Percentiles rank a stretch among this genome's conserved stretches.
phyloP scores from a whole-genome alignment of 2,329 filamentous ascomycete species.

The Podosphaera fusca region DNA sequence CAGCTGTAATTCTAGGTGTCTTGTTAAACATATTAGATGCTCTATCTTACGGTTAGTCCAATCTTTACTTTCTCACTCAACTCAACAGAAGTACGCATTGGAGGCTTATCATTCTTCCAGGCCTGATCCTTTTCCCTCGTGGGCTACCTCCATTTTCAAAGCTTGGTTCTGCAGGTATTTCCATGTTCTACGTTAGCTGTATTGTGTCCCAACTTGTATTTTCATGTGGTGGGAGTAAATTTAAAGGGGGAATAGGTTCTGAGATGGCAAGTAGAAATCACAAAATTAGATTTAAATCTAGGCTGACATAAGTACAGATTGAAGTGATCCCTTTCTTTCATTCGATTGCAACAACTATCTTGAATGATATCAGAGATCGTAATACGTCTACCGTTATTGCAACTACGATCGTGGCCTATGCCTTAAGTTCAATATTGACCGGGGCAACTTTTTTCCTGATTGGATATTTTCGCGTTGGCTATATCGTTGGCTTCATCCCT shows the following conservation, averaged over 20 bases:
- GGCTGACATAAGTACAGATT: slow-evolving; percentile 29
- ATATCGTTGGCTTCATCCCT: slow-evolving; percentile 89
- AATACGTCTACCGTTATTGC: slow-evolving; percentile 72
- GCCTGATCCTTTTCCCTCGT: slow-evolving; percentile 86
- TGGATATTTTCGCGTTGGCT: slow-evolving; percentile 68
- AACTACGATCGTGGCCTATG: slow-evolving; percentile 81
- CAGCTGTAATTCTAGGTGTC: slow-evolving; percentile 69
- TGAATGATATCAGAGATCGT: slow-evolving; percentile 52
- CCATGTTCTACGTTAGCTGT: slow-evolving; percentile 96
- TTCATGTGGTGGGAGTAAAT: slow-evolving; percentile 63
- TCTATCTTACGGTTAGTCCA: slow-evolving; percentile 54
- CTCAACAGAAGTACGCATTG: not conserved
- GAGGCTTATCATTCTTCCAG: slow-evolving; percentile 17
- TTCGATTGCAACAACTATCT: slow-evolving; percentile 86
- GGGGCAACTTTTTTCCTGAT: slow-evolving; percentile 81
- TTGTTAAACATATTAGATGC: slow-evolving; percentile 87
- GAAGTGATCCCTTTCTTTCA: slow-evolving; percentile 98
- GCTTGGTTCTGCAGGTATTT: slow-evolving; percentile 81
- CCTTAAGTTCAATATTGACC: slow-evolving; percentile 73
- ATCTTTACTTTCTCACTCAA: not conserved
- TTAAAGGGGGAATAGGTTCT: slow-evolving; percentile 76
- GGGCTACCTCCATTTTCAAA: slow-evolving; percentile 67
- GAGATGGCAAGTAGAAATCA: slow-evolving; percentile 44
- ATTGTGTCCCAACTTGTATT: slow-evolving; percentile 84
- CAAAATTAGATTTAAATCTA: slow-evolving; percentile 1